These are phyloP conservation scores for Dentipellis fragilis DNA, from an alignment of 768 basidiomycete species.

Conservation along the genomic window DNA sequence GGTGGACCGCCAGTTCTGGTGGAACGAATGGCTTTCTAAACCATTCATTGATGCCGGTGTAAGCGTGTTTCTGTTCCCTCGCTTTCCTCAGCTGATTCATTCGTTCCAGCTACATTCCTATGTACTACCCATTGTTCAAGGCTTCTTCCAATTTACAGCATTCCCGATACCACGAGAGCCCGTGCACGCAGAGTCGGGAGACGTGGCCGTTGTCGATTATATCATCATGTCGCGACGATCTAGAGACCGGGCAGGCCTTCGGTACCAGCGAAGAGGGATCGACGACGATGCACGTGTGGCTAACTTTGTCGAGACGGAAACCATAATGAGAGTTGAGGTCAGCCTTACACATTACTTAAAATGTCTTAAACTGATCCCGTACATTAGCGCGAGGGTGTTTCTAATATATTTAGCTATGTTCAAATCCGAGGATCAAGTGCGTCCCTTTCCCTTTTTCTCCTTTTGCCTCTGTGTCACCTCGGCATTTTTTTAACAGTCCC, in stretches of 20 bases:
- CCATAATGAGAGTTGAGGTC: constrained; percentile 76
- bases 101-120: constrained; percentile 62
- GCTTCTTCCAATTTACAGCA: constrained; percentile 70
- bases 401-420: constrained; percentile 80
- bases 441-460: constrained; percentile 17
- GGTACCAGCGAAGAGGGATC: constrained; percentile 91
- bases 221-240: constrained; percentile 79
- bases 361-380: not conserved
- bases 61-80: constrained; percentile 15
- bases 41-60: constrained; percentile 86
- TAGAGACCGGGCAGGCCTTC: constrained; percentile 80
- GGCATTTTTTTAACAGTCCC: constrained; percentile 47
- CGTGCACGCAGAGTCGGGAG: constrained; percentile 27
- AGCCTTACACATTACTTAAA: constrained; percentile 7
- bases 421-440: constrained; percentile 88
- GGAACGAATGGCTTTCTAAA: constrained; percentile 85
- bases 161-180: constrained; percentile 50
- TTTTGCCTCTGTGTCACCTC: not conserved
- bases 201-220: constrained; percentile 51
- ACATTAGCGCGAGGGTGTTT: constrained; percentile 56
- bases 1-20: constrained; percentile 89
- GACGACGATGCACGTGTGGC: constrained; percentile 91
- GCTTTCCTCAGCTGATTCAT: not conserved
- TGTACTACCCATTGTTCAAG: constrained; percentile 88
- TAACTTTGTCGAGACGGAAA: constrained; percentile 95